Evolutionary conservation across 2,329 filamentous ascomycete species (phyloP).

Genomic region (Meredithiella fracta): DNA sequence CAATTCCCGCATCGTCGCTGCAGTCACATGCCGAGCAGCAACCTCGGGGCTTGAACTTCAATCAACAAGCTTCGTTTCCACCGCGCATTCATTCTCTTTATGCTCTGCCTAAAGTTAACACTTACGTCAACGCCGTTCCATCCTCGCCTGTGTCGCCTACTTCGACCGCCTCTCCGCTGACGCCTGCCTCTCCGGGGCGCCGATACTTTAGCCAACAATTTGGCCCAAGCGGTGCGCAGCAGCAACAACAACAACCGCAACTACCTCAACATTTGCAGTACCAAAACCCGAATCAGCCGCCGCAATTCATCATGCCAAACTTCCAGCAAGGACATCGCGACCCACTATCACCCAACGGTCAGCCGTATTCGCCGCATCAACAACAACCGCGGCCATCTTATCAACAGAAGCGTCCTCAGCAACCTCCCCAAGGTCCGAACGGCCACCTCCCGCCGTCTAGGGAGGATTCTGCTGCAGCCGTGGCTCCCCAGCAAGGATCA

Average conservation of each 20-base stretch:
- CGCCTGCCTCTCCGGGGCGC: slow-evolving; percentile 4
- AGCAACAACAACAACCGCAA: neutral
- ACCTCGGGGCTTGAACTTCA: neutral
- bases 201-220: slow-evolving; percentile 10
- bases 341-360: neutral
- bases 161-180: slow-evolving; percentile 1
- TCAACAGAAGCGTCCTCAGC: too few relatives aligned
- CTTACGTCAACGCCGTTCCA: neutral
- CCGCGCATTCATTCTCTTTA: slow-evolving; percentile 12
- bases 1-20: slow-evolving; percentile 1
- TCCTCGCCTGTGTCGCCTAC: slow-evolving; percentile 10
- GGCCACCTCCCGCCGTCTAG: slow-evolving; percentile 7
- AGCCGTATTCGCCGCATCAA: neutral
- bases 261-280: too few relatives aligned
- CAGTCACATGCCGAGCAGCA: neutral
- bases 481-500: slow-evolving; percentile 3
- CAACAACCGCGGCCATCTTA: too few relatives aligned
- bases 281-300: neutral
- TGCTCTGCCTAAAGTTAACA: slow-evolving; percentile 2
- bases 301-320: slow-evolving; percentile 7
- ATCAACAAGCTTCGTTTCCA: slow-evolving; percentile 4
- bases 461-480: slow-evolving; percentile 5
- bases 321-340: neutral
- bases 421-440: neutral
- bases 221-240: neutral